Base-by-base conservation (phyloP, 306 rosid species). In the Potentilla sterilis region DNA sequence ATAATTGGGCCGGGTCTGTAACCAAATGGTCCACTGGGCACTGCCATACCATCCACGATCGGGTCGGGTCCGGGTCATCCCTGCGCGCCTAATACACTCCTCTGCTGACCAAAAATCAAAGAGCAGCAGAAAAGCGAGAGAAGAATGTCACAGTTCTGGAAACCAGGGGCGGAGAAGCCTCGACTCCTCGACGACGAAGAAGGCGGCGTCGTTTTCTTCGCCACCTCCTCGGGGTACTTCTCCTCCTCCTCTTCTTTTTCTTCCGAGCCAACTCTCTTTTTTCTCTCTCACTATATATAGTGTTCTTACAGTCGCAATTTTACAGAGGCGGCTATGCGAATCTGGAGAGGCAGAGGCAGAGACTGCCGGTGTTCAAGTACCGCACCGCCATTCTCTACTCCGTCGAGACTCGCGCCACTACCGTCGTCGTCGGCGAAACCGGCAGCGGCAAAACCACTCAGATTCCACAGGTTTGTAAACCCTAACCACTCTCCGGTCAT, bases 381-480 rank as follows among this genome's bases (percentile, higher is more conserved):
- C 94, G 98, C 19, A 83, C 87, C 35, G 77, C 93, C 69, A 91
- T 94, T 73, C 95, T 94, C 55, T 94, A 91, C 83, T 78, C 89
- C 70, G 93, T 94, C 5, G 98, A 94, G 80, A 88, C 89, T 78
- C 93, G 83, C 78, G 89, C 95, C 77, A 91, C 98, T 40, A 89
- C 96, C 47, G 87, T 94, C 79, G 80, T 94, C 11, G 98, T 94
- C 15, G 97, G 98, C 28, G 98, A 94, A 83, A 94, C 98, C 37
- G 98, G 98, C 2, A 94, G 98, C 44, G 98, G 98, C 13, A 94
- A 94, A 75, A 94, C 96, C 75, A 94, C 96, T 49, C 98, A 94
- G 81, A 94, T 94, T 69, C 98, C 98, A 84, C 98, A 93, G 97
- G 98, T 88, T 78, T 38, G 2, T 59, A 9, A 7, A 5, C 41